These are phyloP conservation scores for Boletus rubescentipes DNA, from an alignment of 768 basidiomycete species.

Conservation along the genomic window DNA sequence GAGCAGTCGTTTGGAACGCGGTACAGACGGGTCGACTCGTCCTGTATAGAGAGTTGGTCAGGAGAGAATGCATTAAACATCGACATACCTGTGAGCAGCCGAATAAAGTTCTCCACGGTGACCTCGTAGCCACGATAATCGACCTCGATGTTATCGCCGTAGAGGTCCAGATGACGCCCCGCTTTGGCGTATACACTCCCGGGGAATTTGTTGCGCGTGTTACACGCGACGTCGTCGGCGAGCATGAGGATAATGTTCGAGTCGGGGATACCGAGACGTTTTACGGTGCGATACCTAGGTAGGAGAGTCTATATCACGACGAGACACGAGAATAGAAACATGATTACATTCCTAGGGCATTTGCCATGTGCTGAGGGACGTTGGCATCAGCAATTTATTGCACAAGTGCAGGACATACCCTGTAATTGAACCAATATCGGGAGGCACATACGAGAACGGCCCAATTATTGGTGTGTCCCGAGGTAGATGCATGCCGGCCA, in stretches of 20 bases:
- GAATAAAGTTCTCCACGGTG: slow-evolving; percentile 92
- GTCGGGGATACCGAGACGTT: slow-evolving; percentile 96
- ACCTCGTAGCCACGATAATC: slow-evolving; percentile 99
- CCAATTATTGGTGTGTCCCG: slow-evolving; percentile 94
- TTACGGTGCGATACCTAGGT: slow-evolving; percentile 93
- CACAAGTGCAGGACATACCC: slow-evolving; percentile 51
- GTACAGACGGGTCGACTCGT: slow-evolving; percentile 78
- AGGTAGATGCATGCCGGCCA: slow-evolving; percentile 35
- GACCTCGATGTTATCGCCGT: slow-evolving; percentile 96
- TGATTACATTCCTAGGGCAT: slow-evolving; percentile 92
- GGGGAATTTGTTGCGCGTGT: slow-evolving; percentile 87
- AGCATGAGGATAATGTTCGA: slow-evolving; percentile 99
- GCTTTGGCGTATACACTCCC: slow-evolving; percentile 91
- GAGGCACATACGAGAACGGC: slow-evolving; percentile 95
- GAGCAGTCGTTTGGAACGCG: slow-evolving; percentile 88
- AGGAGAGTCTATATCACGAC: slow-evolving; percentile 2
- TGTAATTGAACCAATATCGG: slow-evolving; percentile 98
- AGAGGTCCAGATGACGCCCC: slow-evolving; percentile 80
- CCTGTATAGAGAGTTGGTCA: slow-evolving; percentile 45
- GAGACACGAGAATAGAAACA: neutral
- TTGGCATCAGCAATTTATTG: neutral
- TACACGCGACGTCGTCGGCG: slow-evolving; percentile 95
- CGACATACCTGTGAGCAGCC: slow-evolving; percentile 81
- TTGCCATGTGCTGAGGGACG: slow-evolving; percentile 88
- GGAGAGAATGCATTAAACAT: neutral